Evolutionary conservation across 2,329 filamentous ascomycete genomes (phyloP).

Genomic region (Colletotrichum ledebouriae): DNA sequence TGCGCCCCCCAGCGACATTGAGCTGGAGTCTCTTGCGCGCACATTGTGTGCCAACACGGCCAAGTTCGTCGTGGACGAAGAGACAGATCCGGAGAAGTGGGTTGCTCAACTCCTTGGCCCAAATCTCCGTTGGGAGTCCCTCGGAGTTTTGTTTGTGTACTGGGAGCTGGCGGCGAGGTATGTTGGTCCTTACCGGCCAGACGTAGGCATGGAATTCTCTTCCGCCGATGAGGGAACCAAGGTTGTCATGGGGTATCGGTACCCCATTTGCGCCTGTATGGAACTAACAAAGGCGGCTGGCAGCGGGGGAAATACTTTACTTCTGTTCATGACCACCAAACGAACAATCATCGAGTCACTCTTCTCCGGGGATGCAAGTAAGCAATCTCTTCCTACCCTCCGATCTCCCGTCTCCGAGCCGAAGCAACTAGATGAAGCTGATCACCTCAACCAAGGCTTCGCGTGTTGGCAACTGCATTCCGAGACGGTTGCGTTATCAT

Average conservation of each 20-base stretch:
- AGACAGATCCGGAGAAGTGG: slow-evolving; percentile 54
- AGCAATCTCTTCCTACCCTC: slow-evolving; percentile 19
- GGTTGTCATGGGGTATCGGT: slow-evolving; percentile 43
- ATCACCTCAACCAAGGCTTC: slow-evolving; percentile 16
- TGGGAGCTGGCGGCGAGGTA: slow-evolving; percentile 41
- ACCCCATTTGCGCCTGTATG: slow-evolving; percentile 43
- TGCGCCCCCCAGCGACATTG: slow-evolving; percentile 45
- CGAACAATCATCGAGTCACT: slow-evolving; percentile 51
- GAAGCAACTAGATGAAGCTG: background rate
- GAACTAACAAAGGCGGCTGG: slow-evolving; percentile 49
- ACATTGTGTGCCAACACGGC: slow-evolving; percentile 55
- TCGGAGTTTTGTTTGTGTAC: slow-evolving; percentile 54
- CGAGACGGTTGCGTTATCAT: slow-evolving; percentile 48
- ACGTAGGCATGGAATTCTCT: slow-evolving; percentile 9
- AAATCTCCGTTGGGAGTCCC: slow-evolving; percentile 58
- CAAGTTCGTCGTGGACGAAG: slow-evolving; percentile 52
- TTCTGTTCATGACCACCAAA: slow-evolving; percentile 50
- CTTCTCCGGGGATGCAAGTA: slow-evolving; percentile 53
- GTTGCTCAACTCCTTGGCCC: slow-evolving; percentile 54
- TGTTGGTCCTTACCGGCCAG: slow-evolving; percentile 31
- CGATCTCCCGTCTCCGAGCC: no score
- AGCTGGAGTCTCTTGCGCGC: slow-evolving; percentile 54
- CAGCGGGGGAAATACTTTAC: slow-evolving; percentile 48
- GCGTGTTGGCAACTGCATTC: slow-evolving; percentile 46
- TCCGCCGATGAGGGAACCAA: slow-evolving; percentile 30